Evolutionary conservation across 2,329 filamentous ascomycete genomes (phyloP).

Genomic region (Calonectria multiphialidica): DNA sequence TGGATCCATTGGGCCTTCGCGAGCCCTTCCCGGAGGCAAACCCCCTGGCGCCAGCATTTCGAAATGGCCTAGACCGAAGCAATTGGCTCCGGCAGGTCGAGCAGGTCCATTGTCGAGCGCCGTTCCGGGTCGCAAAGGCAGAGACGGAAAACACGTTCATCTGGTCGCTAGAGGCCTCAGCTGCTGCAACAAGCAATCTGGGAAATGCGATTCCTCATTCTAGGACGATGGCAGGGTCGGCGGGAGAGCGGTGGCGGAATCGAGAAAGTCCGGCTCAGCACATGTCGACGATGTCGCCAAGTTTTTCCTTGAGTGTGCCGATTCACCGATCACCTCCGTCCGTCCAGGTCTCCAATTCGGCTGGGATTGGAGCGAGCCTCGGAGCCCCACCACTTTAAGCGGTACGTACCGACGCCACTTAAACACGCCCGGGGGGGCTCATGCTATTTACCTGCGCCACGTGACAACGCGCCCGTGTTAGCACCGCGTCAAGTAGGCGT

Average conservation of each 20-base stretch:
- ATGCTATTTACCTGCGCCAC: slow-evolving; percentile 33
- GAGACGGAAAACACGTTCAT: slow-evolving; percentile 59
- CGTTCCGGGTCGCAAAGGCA: slow-evolving; percentile 52
- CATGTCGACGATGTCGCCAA: slow-evolving; percentile 42
- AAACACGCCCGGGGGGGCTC: background rate
- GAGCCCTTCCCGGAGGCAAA: slow-evolving; percentile 47
- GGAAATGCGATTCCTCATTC: slow-evolving; percentile 36
- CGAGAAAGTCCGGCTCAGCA: slow-evolving; percentile 25
- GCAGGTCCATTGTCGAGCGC: slow-evolving; percentile 60
- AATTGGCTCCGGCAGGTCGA: slow-evolving; percentile 58
- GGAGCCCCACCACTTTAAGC: slow-evolving; percentile 26
- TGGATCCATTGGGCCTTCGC: slow-evolving; percentile 34
- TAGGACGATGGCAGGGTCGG: slow-evolving; percentile 22
- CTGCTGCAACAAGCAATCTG: slow-evolving; percentile 15
- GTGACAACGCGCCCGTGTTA: slow-evolving; percentile 46
- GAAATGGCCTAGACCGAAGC: slow-evolving; percentile 46
- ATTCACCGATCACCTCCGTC: slow-evolving; percentile 44
- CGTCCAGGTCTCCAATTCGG: slow-evolving; percentile 38
- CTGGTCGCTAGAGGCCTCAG: slow-evolving; percentile 36
- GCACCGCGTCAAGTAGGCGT: slow-evolving; percentile 41
- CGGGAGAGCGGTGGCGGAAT: slow-evolving; percentile 13
- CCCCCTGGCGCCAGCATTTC: slow-evolving; percentile 38
- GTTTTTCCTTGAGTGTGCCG: slow-evolving; percentile 44
- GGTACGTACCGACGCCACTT: slow-evolving; percentile 14
- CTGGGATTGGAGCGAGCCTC: slow-evolving; percentile 40